phyloP scores from a whole-genome alignment of 176 grass and related monocot species.

The Chloris gayana region DNA sequence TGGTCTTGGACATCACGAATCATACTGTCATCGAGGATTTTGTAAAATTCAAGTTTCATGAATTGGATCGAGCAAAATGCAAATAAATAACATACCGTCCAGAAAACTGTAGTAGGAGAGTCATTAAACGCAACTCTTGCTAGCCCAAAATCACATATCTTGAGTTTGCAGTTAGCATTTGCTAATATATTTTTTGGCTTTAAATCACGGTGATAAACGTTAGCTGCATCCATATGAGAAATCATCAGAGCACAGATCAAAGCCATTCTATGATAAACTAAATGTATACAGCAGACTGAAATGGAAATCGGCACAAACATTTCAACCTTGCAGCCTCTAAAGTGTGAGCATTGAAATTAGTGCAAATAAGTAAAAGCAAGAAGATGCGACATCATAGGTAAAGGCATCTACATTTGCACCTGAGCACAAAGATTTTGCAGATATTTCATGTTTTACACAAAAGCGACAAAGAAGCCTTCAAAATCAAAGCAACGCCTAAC shows the following conservation, averaged over 20 bases:
- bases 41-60: constrained; percentile 2
- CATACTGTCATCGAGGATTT: neutral
- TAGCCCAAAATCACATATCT: constrained; percentile 98
- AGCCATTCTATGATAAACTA: neutral
- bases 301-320: neutral
- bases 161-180: constrained; percentile 98
- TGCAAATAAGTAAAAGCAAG: neutral
- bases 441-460: constrained; percentile 2
- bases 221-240: constrained; percentile 63
- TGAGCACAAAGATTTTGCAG: neutral
- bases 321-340: neutral
- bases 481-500: neutral
- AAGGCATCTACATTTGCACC: neutral
- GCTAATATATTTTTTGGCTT: constrained; percentile 99
- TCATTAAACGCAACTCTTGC: constrained; percentile 97
- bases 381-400: neutral
- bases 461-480: constrained; percentile 3
- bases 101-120: constrained; percentile 85
- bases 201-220: constrained; percentile 97
- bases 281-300: constrained; percentile 23
- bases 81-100: constrained; percentile 72
- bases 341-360: neutral
- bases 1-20: neutral
- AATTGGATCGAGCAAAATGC: neutral
- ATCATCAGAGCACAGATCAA: constrained; percentile 33